phyloP scores from a whole-genome alignment of 371 early-diverging fungal genomes.

The Zychaea mexicana region DNA sequence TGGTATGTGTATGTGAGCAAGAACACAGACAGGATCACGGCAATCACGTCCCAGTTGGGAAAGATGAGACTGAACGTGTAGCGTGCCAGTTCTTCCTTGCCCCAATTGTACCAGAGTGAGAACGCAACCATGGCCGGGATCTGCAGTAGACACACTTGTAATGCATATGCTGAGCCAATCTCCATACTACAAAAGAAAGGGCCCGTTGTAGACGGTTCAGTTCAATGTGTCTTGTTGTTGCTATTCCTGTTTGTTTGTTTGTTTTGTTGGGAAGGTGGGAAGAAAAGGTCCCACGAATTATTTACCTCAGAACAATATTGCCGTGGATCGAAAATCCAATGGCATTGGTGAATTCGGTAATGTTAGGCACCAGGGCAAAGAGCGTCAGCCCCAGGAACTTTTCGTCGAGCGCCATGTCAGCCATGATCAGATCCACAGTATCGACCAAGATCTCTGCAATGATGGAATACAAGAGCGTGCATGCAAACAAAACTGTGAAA shows the following conservation, averaged over 20 bases:
- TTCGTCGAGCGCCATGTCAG: conserved; percentile 70
- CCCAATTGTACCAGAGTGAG: conserved; percentile 70
- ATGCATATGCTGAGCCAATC: conserved; percentile 95
- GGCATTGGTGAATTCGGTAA: conserved; percentile 97
- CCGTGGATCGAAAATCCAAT: conserved; percentile 92
- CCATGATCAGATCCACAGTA: conserved; percentile 75
- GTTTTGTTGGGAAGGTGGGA: too few species aligned
- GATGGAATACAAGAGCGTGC: conserved; percentile 85
- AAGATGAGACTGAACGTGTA: conserved; percentile 83
- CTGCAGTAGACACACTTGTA: conserved; percentile 93
- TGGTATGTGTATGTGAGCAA: conserved; percentile 86
- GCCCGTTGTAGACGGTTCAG: background rate
- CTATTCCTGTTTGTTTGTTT: too few species aligned
- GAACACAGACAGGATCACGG: conserved; percentile 89
- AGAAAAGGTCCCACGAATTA: too few species aligned
- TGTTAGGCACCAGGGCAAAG: conserved; percentile 93
- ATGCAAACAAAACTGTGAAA: conserved; percentile 76
- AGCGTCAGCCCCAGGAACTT: conserved; percentile 92
- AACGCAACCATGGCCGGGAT: conserved; percentile 93
- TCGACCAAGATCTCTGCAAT: conserved; percentile 87
- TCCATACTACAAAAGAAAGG: conserved; percentile 63
- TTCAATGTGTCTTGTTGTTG: too few species aligned
- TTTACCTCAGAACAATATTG: conserved; percentile 84
- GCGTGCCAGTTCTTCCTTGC: conserved; percentile 34
- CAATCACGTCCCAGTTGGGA: conserved; percentile 88